phyloP scores from a whole-genome alignment of 805 yeast species.

The Metschnikowia gelsemii region DNA sequence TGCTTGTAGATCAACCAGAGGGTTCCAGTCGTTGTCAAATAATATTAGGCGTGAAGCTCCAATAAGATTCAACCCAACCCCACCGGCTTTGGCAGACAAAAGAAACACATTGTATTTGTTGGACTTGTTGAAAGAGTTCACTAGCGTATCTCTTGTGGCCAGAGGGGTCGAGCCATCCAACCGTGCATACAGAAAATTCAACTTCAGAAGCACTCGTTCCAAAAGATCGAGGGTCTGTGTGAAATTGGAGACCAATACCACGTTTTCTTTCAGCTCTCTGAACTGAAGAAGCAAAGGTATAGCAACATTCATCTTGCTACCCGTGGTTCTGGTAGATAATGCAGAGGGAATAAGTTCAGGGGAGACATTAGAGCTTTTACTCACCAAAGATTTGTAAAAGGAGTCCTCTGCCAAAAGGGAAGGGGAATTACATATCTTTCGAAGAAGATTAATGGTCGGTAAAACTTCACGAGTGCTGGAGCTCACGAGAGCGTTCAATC shows the following conservation, averaged over 20 bases:
- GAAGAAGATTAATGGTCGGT: conserved; percentile 67
- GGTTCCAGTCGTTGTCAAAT: conserved; percentile 97
- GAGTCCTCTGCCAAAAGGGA: conserved; percentile 54
- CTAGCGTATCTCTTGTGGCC: conserved; percentile 61
- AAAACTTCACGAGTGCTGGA: conserved; percentile 46
- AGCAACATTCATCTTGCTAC: conserved; percentile 66
- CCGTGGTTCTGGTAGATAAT: conserved; percentile 13
- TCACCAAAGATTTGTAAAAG: conserved; percentile 17
- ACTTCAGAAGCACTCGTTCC: conserved; percentile 51
- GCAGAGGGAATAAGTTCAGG: conserved; percentile 22
- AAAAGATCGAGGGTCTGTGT: conserved; percentile 83
- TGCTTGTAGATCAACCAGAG: conserved; percentile 87
- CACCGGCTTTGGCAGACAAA: conserved; percentile 89
- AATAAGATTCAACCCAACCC: conserved; percentile 83
- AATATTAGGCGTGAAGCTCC: conserved; percentile 87
- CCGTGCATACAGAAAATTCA: conserved; percentile 54
- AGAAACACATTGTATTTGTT: conserved; percentile 54
- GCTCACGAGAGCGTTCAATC: conserved; percentile 31
- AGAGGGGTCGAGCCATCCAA: conserved; percentile 84
- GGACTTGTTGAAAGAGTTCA: conserved; percentile 62
- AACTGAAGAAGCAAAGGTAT: conserved; percentile 56
- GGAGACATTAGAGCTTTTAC: conserved; percentile 1
- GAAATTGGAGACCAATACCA: conserved; percentile 82
- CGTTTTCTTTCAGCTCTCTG: conserved; percentile 55
- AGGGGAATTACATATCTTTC: conserved; percentile 85